These are phyloP conservation scores for Pulveroboletus ravenelii DNA, from an alignment of 768 basidiomycete genomes.

Conservation along the genomic window DNA sequence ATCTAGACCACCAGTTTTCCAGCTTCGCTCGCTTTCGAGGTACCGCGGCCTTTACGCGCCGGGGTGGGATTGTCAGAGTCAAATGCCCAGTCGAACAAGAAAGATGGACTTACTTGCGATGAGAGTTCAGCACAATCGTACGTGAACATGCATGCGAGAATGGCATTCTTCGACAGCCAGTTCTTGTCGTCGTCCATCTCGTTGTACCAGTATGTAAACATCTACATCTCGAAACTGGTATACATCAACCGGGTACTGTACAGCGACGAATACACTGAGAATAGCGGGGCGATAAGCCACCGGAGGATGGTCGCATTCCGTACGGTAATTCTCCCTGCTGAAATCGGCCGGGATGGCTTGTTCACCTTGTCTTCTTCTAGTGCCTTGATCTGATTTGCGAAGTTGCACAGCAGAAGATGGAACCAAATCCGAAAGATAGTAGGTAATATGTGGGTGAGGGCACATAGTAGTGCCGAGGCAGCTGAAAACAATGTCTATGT, in stretches of 20 bases:
- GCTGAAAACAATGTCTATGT: conserved; percentile 30
- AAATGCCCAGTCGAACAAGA: no score
- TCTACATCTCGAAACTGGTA: conserved; percentile 32
- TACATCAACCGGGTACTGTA: conserved; percentile 31
- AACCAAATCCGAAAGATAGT: conserved; percentile 41
- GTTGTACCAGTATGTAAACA: conserved; percentile 35
- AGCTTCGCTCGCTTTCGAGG: conserved; percentile 23
- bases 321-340: conserved; percentile 38
- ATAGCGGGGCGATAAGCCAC: conserved; percentile 33
- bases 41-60: conserved; percentile 17
- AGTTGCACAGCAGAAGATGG: conserved; percentile 41
- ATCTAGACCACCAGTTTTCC: conserved; percentile 31
- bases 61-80: no score
- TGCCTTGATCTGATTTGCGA: conserved; percentile 41
- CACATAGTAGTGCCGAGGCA: conserved; percentile 30
- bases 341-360: conserved; percentile 43
- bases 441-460: conserved; percentile 17
- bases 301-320: conserved; percentile 33
- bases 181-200: conserved; percentile 35
- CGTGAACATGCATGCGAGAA: conserved; percentile 32
- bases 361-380: conserved; percentile 42
- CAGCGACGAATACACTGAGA: conserved; percentile 30
- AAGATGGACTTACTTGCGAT: conserved; percentile 28
- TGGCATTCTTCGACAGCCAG: conserved; percentile 37
- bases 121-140: conserved; percentile 35